These are phyloP conservation scores for Wickerhamiella siamensis DNA, from an alignment of 805 yeast species.

Conservation along the genomic window DNA sequence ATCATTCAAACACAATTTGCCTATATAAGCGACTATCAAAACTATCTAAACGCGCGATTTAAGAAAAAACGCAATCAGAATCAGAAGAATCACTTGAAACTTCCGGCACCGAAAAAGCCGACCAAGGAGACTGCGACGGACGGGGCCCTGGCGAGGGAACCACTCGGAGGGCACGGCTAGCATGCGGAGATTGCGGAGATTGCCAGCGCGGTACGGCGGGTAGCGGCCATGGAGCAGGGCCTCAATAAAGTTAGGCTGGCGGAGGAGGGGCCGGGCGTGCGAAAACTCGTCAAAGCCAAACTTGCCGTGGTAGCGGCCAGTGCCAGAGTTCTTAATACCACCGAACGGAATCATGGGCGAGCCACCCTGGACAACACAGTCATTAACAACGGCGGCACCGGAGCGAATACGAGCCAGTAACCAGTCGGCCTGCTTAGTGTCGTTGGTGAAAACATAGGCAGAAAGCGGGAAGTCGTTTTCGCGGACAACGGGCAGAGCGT, in stretches of 20 bases:
- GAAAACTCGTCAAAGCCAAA: slow-evolving; percentile 59
- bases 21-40: no score
- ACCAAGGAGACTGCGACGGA: slow-evolving; percentile 12
- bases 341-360: slow-evolving; percentile 70
- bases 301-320: slow-evolving; percentile 69
- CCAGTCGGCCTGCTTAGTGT: slow-evolving; percentile 33
- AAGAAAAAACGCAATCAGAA: slow-evolving; percentile 3
- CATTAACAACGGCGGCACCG: slow-evolving; percentile 61
- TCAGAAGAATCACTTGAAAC: slow-evolving; percentile 6
- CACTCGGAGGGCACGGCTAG: slow-evolving; percentile 24
- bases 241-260: slow-evolving; percentile 55
- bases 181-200: slow-evolving; percentile 21
- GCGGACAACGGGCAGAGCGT: slow-evolving; percentile 21
- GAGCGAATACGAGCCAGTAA: slow-evolving; percentile 46
- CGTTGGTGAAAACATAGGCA: slow-evolving; percentile 47
- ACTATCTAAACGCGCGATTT: neutral
- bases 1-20: slow-evolving; percentile 7
- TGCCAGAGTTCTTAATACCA: slow-evolving; percentile 76
- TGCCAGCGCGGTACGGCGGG: slow-evolving; percentile 39
- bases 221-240: slow-evolving; percentile 43
- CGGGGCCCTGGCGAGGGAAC: slow-evolving; percentile 28
- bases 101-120: slow-evolving; percentile 11
- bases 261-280: slow-evolving; percentile 54
- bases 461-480: slow-evolving; percentile 71
- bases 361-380: slow-evolving; percentile 56